Conservation (phyloP, 768 basidiomycete species). For the Amanita molliuscula region DNA sequence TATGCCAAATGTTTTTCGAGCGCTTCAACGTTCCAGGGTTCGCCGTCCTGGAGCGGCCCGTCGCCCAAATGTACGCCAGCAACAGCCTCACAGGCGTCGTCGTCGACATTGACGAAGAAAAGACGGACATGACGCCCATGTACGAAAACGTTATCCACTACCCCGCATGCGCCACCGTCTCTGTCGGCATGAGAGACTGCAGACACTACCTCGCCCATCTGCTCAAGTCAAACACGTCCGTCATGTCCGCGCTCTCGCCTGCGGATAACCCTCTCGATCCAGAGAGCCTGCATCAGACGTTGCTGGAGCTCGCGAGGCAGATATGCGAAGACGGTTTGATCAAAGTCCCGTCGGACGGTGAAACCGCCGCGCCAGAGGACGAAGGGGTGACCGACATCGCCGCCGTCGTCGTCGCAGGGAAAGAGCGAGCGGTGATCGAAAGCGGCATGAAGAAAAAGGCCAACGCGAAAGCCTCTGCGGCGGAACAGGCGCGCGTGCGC, state of each 20-base stretch:
- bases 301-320: slow-evolving; percentile 56
- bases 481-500: slow-evolving; percentile 69
- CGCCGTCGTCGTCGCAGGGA: slow-evolving; percentile 83
- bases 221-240: slow-evolving; percentile 55
- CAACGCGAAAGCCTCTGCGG: slow-evolving; percentile 61
- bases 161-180: slow-evolving; percentile 41
- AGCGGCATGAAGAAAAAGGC: slow-evolving; percentile 72
- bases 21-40: slow-evolving; percentile 85
- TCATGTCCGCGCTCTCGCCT: slow-evolving; percentile 49
- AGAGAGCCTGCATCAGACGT: slow-evolving; percentile 34
- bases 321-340: slow-evolving; percentile 56
- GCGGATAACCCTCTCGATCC: slow-evolving; percentile 35
- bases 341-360: slow-evolving; percentile 67
- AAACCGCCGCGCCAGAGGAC: slow-evolving; percentile 57
- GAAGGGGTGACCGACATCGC: slow-evolving; percentile 88
- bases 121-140: slow-evolving; percentile 70
- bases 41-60: slow-evolving; percentile 70
- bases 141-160: slow-evolving; percentile 61
- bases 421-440: slow-evolving; percentile 83
- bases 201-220: slow-evolving; percentile 67
- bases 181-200: slow-evolving; percentile 63
- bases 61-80: slow-evolving; percentile 75
- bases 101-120: slow-evolving; percentile 70
- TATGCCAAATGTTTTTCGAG: slow-evolving; percentile 85
- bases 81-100: slow-evolving; percentile 65